A percentile compares a stretch with the other conserved stretches of the same genome.
Evolutionary conservation across 2,329 filamentous ascomycete species (phyloP).

Genomic region (Alternaria postmessia): DNA sequence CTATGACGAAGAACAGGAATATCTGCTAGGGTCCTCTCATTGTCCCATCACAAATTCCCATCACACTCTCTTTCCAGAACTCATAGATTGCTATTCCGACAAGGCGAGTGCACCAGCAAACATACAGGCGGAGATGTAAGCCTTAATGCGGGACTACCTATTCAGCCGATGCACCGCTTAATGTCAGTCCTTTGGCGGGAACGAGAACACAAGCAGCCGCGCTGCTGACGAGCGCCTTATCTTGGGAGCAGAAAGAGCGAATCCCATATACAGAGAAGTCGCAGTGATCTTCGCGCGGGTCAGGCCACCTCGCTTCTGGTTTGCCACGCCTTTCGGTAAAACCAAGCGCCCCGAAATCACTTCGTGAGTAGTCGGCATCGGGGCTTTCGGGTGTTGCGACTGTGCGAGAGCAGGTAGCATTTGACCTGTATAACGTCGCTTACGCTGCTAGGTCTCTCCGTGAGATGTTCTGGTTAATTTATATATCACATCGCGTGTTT

Average conservation of each 20-base stretch:
- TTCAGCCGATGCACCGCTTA: neutral
- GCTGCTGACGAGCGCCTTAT: neutral
- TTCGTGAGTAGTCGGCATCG: neutral
- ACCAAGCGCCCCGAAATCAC: neutral
- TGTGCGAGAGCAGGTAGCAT: neutral
- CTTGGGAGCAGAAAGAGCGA: neutral
- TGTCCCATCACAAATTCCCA: neutral
- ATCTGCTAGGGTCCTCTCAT: neutral
- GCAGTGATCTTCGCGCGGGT: neutral
- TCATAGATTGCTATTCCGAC: no score
- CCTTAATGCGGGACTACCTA: neutral
- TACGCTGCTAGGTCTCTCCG: neutral
- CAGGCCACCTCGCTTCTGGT: neutral
- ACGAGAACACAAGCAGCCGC: neutral
- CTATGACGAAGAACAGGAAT: neutral
- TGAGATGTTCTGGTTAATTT: neutral
- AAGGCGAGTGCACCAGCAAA: no score
- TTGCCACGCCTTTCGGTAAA: neutral
- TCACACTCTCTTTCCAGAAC: neutral
- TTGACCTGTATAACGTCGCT: neutral
- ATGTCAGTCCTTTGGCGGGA: neutral
- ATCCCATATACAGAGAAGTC: neutral
- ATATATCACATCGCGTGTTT: neutral
- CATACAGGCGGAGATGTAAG: no score
- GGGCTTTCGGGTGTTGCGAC: neutral